Evolutionary conservation across 805 yeast genomes (phyloP).

Genomic region (Kurtzmaniella fragi): DNA sequence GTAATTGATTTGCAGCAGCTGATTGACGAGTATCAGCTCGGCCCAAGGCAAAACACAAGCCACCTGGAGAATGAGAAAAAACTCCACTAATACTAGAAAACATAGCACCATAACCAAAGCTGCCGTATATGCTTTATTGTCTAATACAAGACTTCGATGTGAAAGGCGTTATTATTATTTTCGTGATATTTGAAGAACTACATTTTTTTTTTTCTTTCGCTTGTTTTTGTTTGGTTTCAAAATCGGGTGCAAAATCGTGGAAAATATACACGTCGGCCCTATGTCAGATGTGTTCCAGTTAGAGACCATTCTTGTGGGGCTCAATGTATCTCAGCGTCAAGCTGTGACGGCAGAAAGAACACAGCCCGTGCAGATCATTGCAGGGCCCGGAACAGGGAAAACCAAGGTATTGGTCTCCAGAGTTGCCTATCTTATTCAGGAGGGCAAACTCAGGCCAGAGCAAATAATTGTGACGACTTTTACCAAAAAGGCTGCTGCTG

Average conservation of each 20-base stretch:
- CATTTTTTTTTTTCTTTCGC: neutral
- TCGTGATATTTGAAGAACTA: neutral
- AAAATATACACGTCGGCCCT: no score
- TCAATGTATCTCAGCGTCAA: constrained; percentile 36
- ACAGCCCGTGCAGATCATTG: constrained; percentile 45
- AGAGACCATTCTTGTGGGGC: constrained; percentile 10
- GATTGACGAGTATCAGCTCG: no score
- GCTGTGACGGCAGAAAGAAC: constrained; percentile 41
- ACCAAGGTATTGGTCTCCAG: constrained; percentile 79
- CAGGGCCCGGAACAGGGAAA: constrained; percentile 69
- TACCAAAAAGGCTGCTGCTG: constrained; percentile 88
- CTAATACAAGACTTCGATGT: no score
- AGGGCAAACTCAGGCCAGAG: constrained; percentile 50
- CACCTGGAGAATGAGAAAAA: neutral
- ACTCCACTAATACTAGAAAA: neutral
- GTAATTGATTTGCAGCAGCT: neutral
- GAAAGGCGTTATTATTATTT: no score
- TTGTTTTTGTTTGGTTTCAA: neutral
- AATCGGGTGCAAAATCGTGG: no score
- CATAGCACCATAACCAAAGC: no score
- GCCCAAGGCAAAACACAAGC: neutral
- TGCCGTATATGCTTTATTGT: no score
- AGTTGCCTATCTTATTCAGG: constrained; percentile 62
- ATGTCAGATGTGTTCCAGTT: no score
- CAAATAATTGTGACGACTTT: constrained; percentile 82